Evolutionary conservation across 2,329 filamentous ascomycete species (phyloP).

Genomic region (Fusarium verticillioides): DNA sequence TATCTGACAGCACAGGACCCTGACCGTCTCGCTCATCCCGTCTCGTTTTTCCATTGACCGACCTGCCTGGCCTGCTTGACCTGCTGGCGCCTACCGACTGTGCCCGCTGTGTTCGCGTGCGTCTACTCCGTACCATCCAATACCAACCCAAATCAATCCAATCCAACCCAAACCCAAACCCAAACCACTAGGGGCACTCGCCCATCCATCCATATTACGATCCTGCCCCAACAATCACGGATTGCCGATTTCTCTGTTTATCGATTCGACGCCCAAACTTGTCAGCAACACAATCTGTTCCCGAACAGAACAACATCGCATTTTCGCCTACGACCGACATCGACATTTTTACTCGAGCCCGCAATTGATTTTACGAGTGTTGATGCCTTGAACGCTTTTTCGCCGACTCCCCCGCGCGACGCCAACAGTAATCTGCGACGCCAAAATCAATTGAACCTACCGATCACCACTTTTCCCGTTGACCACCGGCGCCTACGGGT

Average conservation of each 20-base stretch:
- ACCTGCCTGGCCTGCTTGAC: slow-evolving; percentile 25
- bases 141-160: background rate
- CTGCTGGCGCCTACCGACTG: slow-evolving; percentile 11
- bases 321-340: background rate
- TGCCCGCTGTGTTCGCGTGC: slow-evolving; percentile 44
- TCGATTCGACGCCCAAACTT: slow-evolving; percentile 33
- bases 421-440: slow-evolving; percentile 40
- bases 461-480: slow-evolving; percentile 18
- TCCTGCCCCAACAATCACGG: slow-evolving; percentile 40
- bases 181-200: slow-evolving; percentile 33
- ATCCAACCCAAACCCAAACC: background rate
- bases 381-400: slow-evolving; percentile 35
- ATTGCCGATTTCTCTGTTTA: slow-evolving; percentile 24
- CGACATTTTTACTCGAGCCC: background rate
- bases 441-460: slow-evolving; percentile 36
- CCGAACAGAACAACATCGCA: slow-evolving; percentile 11
- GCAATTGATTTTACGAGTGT: slow-evolving; percentile 15
- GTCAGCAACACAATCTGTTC: slow-evolving; percentile 21
- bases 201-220: slow-evolving; percentile 40
- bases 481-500: slow-evolving; percentile 28
- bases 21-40: slow-evolving; percentile 33
- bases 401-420: slow-evolving; percentile 34
- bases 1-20: slow-evolving; percentile 32
- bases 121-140: slow-evolving; percentile 6
- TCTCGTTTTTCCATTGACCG: slow-evolving; percentile 42